Percentiles rank a stretch among this genome's conserved stretches.
Evolutionary conservation across 108 stramenopile genomes (phyloP).

Genomic region (Conticribra guillardii): DNA sequence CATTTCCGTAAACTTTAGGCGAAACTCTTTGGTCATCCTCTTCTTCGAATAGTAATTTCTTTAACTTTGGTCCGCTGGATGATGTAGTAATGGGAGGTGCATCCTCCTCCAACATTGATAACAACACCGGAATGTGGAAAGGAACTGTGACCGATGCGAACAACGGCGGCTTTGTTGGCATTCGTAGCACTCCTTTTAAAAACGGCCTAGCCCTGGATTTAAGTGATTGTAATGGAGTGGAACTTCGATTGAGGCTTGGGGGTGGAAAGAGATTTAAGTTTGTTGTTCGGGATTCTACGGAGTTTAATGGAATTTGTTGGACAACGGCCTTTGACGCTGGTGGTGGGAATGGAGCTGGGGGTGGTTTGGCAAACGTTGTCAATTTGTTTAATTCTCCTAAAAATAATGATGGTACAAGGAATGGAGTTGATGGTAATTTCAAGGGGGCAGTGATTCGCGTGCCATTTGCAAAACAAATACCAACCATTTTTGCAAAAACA

Average conservation of each 20-base stretch:
- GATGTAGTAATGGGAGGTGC: slow-evolving; percentile 90
- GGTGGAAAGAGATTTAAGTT: slow-evolving; percentile 67
- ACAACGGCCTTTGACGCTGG: slow-evolving; percentile 60
- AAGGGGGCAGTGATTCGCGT: slow-evolving; percentile 33
- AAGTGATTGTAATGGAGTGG: slow-evolving; percentile 66
- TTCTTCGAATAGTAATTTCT: slow-evolving; percentile 35
- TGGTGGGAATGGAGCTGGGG: neutral
- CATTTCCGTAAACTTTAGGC: too few species aligned
- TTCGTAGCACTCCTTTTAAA: slow-evolving; percentile 70
- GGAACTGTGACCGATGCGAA: slow-evolving; percentile 82
- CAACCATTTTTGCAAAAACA: slow-evolving; percentile 73
- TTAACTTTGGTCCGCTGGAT: slow-evolving; percentile 72
- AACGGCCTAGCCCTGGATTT: slow-evolving; percentile 55
- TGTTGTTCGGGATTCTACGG: slow-evolving; percentile 72
- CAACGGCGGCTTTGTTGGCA: slow-evolving; percentile 86
- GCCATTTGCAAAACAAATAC: slow-evolving; percentile 67
- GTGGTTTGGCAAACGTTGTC: neutral
- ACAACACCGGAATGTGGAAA: slow-evolving; percentile 70
- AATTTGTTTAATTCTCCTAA: neutral
- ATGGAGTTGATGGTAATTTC: slow-evolving; percentile 17
- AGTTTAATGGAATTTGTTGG: slow-evolving; percentile 88
- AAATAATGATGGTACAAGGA: neutral
- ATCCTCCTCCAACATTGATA: slow-evolving; percentile 67
- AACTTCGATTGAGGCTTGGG: slow-evolving; percentile 41
- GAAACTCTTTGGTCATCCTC: slow-evolving; percentile 61